Conservation (phyloP, 1,284 basidiomycete species). For the Apiotrichum akiyoshidainum region DNA sequence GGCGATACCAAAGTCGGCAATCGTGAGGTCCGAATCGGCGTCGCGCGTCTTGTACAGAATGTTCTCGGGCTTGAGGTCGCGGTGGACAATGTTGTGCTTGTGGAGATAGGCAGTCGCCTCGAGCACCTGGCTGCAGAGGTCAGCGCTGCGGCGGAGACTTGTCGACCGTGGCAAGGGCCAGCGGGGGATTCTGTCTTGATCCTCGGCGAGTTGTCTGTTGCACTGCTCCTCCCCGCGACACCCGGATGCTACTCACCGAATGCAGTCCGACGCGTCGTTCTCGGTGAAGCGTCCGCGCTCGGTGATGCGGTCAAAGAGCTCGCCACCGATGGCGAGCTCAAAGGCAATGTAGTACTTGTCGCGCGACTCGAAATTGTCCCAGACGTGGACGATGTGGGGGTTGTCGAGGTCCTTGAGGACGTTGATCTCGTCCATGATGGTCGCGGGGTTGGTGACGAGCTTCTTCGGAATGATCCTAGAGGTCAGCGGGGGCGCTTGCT, state of each 20-base stretch:
- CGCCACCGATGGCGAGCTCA: constrained; percentile 84
- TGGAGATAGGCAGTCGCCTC: constrained; percentile 78
- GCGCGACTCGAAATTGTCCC: constrained; percentile 72
- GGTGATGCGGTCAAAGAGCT: constrained; percentile 80
- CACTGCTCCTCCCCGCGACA: too few relatives aligned
- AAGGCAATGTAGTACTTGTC: constrained; percentile 88
- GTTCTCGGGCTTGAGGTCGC: constrained; percentile 94
- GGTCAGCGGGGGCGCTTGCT: background rate
- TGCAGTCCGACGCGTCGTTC: constrained; percentile 70
- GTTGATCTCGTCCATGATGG: constrained; percentile 84
- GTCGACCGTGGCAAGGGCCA: too few relatives aligned
- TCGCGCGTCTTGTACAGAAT: constrained; percentile 80
- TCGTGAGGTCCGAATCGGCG: constrained; percentile 73
- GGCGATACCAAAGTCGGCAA: constrained; percentile 96
- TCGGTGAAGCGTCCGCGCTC: constrained; percentile 85
- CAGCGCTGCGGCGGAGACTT: background rate
- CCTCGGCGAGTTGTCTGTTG: too few relatives aligned
- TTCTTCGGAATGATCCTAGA: constrained; percentile 82
- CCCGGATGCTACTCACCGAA: constrained; percentile 56
- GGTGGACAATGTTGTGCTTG: constrained; percentile 82
- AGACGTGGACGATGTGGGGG: constrained; percentile 72
- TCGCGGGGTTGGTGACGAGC: constrained; percentile 82
- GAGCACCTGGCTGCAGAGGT: constrained; percentile 56
- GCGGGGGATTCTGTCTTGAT: too few relatives aligned
- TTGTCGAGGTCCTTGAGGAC: constrained; percentile 81